These are phyloP conservation scores for Ceratobasidium theobromae DNA, from an alignment of 1,284 basidiomycete species.

Conservation along the genomic window DNA sequence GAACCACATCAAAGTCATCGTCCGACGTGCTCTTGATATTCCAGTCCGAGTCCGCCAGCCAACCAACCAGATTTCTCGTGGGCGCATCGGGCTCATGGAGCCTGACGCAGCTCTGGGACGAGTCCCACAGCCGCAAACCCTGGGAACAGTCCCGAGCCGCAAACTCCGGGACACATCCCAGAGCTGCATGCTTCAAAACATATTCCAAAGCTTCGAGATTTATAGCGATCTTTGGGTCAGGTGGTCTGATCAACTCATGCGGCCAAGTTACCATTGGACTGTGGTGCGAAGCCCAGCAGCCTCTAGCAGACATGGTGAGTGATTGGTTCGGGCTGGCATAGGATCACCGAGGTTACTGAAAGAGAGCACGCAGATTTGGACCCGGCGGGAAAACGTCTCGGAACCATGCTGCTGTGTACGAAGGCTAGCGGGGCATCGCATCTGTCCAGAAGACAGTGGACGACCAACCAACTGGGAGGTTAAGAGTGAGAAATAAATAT, in stretches of 20 bases:
- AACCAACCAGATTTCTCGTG: too few relatives aligned
- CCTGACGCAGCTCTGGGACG: conserved; percentile 5
- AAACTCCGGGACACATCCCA: not conserved
- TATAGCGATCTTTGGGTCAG: not conserved
- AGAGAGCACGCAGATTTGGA: conserved; percentile 28
- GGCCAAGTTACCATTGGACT: not conserved
- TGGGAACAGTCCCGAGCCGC: conserved; percentile 6
- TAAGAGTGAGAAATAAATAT: conserved; percentile 38
- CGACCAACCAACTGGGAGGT: conserved; percentile 17
- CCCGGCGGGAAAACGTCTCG: conserved; percentile 29
- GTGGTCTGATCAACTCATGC: not conserved
- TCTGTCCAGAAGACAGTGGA: not conserved
- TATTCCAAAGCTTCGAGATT: not conserved
- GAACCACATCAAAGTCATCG: conserved; percentile 21
- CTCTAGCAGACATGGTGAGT: not conserved
- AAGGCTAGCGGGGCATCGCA: not conserved
- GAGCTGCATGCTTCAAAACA: not conserved
- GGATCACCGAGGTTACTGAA: not conserved
- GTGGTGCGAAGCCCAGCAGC: not conserved
- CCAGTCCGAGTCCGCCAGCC: conserved; percentile 28
- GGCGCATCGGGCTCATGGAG: too few relatives aligned
- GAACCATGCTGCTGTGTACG: conserved; percentile 24
- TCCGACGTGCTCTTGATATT: conserved; percentile 32
- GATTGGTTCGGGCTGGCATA: conserved; percentile 17
- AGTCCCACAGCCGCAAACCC: conserved; percentile 8